Conservation (phyloP, 1,284 basidiomycete genomes). For the Athelia psychrophila region DNA sequence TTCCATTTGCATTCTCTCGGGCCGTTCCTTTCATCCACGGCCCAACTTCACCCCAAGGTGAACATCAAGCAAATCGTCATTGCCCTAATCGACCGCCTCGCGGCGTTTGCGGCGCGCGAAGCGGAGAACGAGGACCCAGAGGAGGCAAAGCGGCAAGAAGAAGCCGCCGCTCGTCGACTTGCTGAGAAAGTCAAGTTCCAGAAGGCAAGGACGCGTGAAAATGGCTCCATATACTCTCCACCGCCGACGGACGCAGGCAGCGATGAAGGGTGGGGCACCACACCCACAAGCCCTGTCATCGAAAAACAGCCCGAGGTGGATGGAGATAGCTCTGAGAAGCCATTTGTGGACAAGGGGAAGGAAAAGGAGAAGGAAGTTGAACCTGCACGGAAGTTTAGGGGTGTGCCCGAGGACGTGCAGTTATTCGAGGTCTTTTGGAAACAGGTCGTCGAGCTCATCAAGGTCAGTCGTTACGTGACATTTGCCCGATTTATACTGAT, state of each 20-base stretch:
- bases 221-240: constrained; percentile 31
- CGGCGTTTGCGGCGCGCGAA: constrained; percentile 90
- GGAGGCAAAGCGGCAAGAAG: constrained; percentile 87
- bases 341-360: constrained; percentile 30
- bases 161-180: constrained; percentile 81
- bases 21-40: constrained; percentile 90
- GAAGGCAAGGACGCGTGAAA: constrained; percentile 57
- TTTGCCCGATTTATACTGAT: constrained; percentile 6
- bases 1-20: constrained; percentile 92
- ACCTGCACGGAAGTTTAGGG: constrained; percentile 78
- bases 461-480: constrained; percentile 45
- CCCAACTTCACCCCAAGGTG: constrained; percentile 92
- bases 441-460: constrained; percentile 95
- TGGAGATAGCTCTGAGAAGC: constrained; percentile 27
- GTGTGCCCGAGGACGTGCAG: constrained; percentile 89
- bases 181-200: constrained; percentile 84
- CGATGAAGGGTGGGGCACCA: constrained; percentile 33
- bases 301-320: constrained; percentile 13
- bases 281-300: constrained; percentile 20
- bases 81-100: constrained; percentile 92
- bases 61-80: constrained; percentile 98
- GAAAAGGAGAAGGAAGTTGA: constrained; percentile 53
- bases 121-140: constrained; percentile 93
- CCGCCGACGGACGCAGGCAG: constrained; percentile 27
- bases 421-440: constrained; percentile 98